A percentile compares a stretch with the other conserved stretches of the same genome.
Evolutionary conservation across 345 rosid species (phyloP).

Genomic region (Raphanus sativus): DNA sequence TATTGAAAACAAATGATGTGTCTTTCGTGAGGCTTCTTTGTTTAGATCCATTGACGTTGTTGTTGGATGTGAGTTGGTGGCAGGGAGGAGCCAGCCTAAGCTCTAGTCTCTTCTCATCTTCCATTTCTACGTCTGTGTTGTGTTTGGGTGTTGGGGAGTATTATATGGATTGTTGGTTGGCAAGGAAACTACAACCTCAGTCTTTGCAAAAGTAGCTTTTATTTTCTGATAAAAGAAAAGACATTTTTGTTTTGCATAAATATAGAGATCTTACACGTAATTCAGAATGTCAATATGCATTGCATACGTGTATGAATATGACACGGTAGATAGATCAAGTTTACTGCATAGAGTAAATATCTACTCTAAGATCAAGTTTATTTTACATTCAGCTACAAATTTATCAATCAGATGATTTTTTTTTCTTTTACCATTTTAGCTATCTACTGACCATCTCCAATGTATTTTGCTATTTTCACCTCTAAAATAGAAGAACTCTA

Average conservation of each 20-base stretch:
- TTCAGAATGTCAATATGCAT: slow-evolving; percentile 19
- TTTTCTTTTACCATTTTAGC: no score
- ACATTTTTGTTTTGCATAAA: neutral
- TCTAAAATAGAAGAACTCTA: no score
- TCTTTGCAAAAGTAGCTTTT: slow-evolving; percentile 24
- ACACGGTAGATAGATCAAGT: neutral
- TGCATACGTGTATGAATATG: slow-evolving; percentile 29
- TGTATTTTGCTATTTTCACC: no score
- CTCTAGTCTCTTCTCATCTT: slow-evolving; percentile 79
- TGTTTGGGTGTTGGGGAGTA: slow-evolving; percentile 21
- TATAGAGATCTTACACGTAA: slow-evolving; percentile 27
- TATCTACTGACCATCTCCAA: no score
- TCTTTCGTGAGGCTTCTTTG: slow-evolving; percentile 31
- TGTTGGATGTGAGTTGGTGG: slow-evolving; percentile 48
- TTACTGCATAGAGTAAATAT: no score
- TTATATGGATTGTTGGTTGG: slow-evolving; percentile 36
- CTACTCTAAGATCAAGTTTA: no score
- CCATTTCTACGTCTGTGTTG: slow-evolving; percentile 35
- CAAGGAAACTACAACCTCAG: slow-evolving; percentile 26
- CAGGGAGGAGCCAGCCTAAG: slow-evolving; percentile 95
- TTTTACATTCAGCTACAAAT: no score
- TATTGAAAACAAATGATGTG: slow-evolving; percentile 43
- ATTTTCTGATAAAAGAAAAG: slow-evolving; percentile 5
- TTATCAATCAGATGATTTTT: no score
- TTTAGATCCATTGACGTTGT: slow-evolving; percentile 29